Evolutionary conservation across 352 stramenopile genomes (phyloP), one percentile per base, ranked within the genome.

Genomic region (Halophytophthora batemanensis): DNA sequence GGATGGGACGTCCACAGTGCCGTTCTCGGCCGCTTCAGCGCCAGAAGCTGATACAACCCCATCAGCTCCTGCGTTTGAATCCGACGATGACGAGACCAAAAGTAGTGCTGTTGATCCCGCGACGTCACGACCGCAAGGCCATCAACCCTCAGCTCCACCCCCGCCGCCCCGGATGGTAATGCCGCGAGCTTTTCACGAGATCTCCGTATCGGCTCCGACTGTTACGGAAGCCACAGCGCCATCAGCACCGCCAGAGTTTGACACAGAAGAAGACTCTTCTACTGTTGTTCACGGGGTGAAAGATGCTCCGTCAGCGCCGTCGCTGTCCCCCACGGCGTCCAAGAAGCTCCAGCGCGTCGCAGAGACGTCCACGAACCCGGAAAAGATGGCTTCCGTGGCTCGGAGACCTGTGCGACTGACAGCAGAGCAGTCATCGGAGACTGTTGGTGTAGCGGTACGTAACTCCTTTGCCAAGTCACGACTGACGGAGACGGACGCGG

Each of bases 401-500:
- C 66, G 56, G n/a, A 51, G 51, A 6, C 38, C 59, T 8, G n/a
- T 17, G 18, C 44, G 53, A 41, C 12, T 19, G 17, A 19, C 43
- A 6, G 22, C 52, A 4, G 22, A 21, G 35, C 18, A 44, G 21
- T 59, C 66, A 0, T 56, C 61, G 19, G 65, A 74, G 50, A 64
- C 31, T 23, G 72, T 63, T 1, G 67, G 57, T 14, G 47, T 37
- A 11, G 63, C 55, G 2, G 71, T 87, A 8, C 69, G 71, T 6
- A 66, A 51, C 41, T 77, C 76, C 3, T 82, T 85, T 41, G 66
- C 73, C 6, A 87, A 76, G 35, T 71, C 62, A 3, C 64, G 61
- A 13, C 40, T 69, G 42, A 42, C 60, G 1, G 71, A 81, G 19
- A 58, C 71, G 10, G 55, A 65, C 25, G 47, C 56, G 13, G 64